Conservation (phyloP, 805 yeast genomes). For the Nakazawaea anatomiae region DNA sequence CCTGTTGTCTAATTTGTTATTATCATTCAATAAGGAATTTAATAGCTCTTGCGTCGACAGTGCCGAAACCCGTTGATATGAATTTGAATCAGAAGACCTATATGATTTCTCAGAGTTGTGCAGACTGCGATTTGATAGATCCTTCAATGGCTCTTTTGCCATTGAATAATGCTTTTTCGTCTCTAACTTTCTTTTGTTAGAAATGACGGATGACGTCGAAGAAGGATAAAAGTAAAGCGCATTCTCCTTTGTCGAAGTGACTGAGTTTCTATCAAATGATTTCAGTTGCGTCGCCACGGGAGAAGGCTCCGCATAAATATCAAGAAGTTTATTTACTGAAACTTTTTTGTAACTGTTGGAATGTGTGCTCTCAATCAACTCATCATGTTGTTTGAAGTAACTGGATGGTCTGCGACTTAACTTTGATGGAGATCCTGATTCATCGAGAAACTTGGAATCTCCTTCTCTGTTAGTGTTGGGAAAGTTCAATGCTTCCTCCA, state of each 20-base stretch:
- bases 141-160: constrained; percentile 25
- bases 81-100: not conserved
- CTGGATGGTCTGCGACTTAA: not conserved
- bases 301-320: not conserved
- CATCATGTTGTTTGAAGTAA: not conserved
- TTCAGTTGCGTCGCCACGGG: not conserved
- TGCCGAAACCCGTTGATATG: not conserved
- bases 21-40: not conserved
- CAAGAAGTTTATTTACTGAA: not conserved
- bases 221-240: not conserved
- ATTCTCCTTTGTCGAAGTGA: not conserved
- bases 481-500: constrained; percentile 1
- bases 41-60: constrained; percentile 3
- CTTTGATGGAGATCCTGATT: not conserved
- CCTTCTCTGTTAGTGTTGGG: not conserved
- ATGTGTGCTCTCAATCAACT: not conserved
- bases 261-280: not conserved
- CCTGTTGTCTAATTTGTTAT: not conserved
- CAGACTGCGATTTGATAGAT: constrained; percentile 25
- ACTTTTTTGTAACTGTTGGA: not conserved
- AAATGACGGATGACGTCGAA: not conserved
- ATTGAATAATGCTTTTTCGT: constrained; percentile 4
- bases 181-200: not conserved
- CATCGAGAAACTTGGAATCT: no score
- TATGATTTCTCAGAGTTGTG: constrained; percentile 12